Conservation (phyloP, 345 rosid species). For the Eutrema yunnanense region DNA sequence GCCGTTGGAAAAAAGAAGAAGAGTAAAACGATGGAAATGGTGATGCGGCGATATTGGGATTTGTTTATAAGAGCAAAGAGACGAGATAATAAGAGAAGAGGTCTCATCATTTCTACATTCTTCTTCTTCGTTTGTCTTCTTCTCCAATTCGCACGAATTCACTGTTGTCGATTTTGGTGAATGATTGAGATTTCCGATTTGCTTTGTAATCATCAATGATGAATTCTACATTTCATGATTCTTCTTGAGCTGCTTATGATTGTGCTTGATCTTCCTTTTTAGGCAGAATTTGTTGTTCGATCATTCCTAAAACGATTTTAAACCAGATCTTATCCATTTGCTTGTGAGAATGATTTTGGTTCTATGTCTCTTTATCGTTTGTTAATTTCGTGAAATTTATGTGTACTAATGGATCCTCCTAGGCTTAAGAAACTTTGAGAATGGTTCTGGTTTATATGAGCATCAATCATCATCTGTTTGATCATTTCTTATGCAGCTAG, state of each 20-base stretch:
- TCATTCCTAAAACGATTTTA: too few species aligned
- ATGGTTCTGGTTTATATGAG: background rate
- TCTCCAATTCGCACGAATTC: background rate
- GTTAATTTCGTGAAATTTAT: background rate
- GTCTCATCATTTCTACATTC: conserved; percentile 20
- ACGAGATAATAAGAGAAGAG: conserved; percentile 13
- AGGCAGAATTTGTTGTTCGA: background rate
- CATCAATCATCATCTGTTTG: background rate
- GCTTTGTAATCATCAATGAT: background rate
- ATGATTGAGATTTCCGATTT: background rate
- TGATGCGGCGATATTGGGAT: conserved; percentile 14
- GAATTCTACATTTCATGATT: background rate
- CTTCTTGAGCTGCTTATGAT: background rate
- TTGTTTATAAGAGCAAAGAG: conserved; percentile 22
- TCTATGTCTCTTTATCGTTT: background rate
- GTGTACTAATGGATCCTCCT: background rate
- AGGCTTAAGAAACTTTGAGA: background rate
- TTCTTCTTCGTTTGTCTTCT: background rate
- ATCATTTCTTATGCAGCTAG: background rate
- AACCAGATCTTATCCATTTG: too few species aligned
- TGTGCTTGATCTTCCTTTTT: background rate
- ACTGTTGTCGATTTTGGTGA: background rate
- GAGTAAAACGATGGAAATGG: conserved; percentile 2
- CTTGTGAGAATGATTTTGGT: background rate
- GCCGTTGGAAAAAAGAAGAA: background rate